phyloP scores from a whole-genome alignment of 176 grass and related monocot species.

The Olyra latifolia region DNA sequence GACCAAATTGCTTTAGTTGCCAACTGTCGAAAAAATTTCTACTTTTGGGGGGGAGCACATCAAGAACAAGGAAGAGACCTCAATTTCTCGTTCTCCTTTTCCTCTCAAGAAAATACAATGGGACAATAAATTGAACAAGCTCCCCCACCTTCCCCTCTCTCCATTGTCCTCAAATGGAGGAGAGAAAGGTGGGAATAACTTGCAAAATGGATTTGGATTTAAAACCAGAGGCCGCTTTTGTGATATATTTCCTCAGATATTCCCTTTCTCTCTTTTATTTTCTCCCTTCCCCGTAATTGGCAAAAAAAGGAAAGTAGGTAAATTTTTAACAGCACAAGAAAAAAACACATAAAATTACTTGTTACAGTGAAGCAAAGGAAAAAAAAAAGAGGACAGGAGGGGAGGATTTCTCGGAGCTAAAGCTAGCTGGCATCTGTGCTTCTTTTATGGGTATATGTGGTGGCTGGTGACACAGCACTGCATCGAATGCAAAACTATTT shows the following conservation, averaged over 20 bases:
- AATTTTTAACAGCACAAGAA: background rate
- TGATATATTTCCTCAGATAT: conserved; percentile 2
- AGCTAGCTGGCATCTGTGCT: conserved; percentile 5
- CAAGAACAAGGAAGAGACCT: conserved; percentile 10
- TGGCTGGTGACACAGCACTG: background rate
- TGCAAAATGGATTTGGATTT: conserved; percentile 20
- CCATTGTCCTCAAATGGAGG: conserved; percentile 38
- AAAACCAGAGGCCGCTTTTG: background rate
- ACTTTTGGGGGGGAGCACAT: background rate
- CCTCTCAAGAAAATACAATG: conserved; percentile 13
- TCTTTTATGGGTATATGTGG: background rate
- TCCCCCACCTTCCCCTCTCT: conserved; percentile 42
- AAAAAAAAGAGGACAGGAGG: conserved; percentile 1
- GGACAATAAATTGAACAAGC: background rate
- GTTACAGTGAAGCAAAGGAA: background rate
- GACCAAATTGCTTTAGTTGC: background rate
- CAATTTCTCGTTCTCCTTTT: background rate
- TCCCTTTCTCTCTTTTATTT: background rate
- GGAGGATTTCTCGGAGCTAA: conserved; percentile 42
- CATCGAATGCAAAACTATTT: background rate
- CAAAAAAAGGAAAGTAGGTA: background rate
- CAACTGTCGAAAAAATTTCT: background rate
- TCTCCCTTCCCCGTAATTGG: background rate
- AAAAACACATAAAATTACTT: background rate
- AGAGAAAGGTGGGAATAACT: conserved; percentile 36